A percentile compares a stretch with the other conserved stretches of the same genome.
These are phyloP conservation scores for Toxicodendron radicans DNA, from an alignment of 345 rosid genomes.

Conservation along the genomic window DNA sequence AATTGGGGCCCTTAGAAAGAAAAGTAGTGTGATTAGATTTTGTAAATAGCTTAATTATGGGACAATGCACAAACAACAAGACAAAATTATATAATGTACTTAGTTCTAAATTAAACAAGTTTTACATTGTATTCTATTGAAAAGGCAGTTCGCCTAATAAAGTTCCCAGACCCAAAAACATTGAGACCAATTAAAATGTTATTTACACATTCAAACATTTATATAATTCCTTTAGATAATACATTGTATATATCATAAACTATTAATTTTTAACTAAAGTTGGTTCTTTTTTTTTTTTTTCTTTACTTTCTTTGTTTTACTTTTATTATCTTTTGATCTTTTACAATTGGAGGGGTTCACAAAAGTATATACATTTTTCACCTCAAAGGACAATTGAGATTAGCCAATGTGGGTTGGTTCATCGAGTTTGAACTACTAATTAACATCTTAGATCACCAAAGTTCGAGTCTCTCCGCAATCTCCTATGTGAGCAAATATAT, in stretches of 20 bases:
- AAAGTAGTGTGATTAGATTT: conserved; percentile 27
- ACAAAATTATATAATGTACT: conserved; percentile 32
- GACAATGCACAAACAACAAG: conserved; percentile 54
- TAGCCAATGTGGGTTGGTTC: no score
- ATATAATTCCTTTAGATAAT: no score
- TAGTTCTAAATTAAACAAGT: conserved; percentile 16
- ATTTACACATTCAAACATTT: no score
- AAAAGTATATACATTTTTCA: conserved; percentile 9
- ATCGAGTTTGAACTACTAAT: no score
- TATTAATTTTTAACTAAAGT: background rate
- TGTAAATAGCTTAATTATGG: conserved; percentile 21
- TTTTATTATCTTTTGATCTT: conserved; percentile 8
- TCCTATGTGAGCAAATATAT: no score
- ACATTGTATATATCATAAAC: no score
- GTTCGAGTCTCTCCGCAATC: no score
- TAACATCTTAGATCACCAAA: no score
- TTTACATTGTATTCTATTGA: conserved; percentile 49
- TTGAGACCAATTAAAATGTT: no score
- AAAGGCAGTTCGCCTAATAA: conserved; percentile 39
- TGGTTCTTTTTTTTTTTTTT: background rate
- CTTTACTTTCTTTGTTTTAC: background rate
- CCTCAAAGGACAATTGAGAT: background rate
- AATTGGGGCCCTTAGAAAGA: conserved; percentile 31
- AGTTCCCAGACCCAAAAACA: no score
- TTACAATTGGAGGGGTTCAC: conserved; percentile 8